Conservation (phyloP, 768 basidiomycete species). For the Atractiella rhizophila region DNA sequence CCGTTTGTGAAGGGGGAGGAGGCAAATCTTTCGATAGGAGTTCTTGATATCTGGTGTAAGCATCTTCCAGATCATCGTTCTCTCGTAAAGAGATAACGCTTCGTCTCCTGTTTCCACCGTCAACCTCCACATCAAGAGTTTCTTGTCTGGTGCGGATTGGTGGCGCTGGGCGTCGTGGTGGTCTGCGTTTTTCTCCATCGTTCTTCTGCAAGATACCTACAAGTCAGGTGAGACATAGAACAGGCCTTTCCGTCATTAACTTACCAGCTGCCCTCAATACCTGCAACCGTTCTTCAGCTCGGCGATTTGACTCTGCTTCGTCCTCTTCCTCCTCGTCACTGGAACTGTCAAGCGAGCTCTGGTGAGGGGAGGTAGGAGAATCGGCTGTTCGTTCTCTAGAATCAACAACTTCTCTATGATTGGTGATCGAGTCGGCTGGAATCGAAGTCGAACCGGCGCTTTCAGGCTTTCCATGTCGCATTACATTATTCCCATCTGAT, state of each 20-base stretch:
- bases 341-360: neutral
- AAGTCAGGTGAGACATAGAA: neutral
- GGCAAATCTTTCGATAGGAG: neutral
- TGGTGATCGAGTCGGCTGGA: too few species aligned
- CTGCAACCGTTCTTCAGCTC: slow-evolving; percentile 48
- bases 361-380: neutral
- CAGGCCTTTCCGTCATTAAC: slow-evolving; percentile 33
- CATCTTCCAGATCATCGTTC: neutral
- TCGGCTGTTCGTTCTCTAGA: neutral
- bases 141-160: neutral
- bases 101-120: neutral
- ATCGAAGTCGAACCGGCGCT: too few species aligned
- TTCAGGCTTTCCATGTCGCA: too few species aligned
- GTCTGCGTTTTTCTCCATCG: neutral
- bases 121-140: neutral
- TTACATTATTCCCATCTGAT: too few species aligned
- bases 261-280: slow-evolving; percentile 77
- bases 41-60: neutral
- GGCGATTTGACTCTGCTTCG: slow-evolving; percentile 20
- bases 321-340: slow-evolving; percentile 9
- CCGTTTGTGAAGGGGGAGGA: too few species aligned
- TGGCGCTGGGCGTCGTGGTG: neutral
- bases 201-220: too few species aligned
- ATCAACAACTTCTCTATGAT: too few species aligned
- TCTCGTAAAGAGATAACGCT: neutral